These are phyloP conservation scores for bread wheat (Triticum aestivum) DNA, from an alignment of 176 grass and related monocot genomes.

Conservation along the genomic window IWGSC_CS_RefSeq_v2.1 NC_057813.1:619753297-619753796, in stretches of 20 bases:
- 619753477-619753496: background rate
- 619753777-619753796: background rate
- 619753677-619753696: slow-evolving; percentile 87
- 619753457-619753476: background rate
- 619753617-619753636: background rate
- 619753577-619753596: background rate
- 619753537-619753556: background rate
- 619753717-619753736: slow-evolving; percentile 66
- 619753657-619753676: slow-evolving; percentile 53
- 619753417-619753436: background rate
- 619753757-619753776: background rate
- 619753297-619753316: background rate
- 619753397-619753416: background rate
- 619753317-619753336: background rate
- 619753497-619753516: background rate
- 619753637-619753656: background rate
- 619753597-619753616: background rate
- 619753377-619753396: background rate
- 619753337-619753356: background rate
- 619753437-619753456: background rate
- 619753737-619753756: slow-evolving; percentile 56
- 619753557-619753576: background rate
- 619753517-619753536: background rate
- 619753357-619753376: background rate
- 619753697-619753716: slow-evolving; percentile 78